phyloP scores from a whole-genome alignment of 1,284 basidiomycete genomes.

The Apiotrichum sp. region DNA sequence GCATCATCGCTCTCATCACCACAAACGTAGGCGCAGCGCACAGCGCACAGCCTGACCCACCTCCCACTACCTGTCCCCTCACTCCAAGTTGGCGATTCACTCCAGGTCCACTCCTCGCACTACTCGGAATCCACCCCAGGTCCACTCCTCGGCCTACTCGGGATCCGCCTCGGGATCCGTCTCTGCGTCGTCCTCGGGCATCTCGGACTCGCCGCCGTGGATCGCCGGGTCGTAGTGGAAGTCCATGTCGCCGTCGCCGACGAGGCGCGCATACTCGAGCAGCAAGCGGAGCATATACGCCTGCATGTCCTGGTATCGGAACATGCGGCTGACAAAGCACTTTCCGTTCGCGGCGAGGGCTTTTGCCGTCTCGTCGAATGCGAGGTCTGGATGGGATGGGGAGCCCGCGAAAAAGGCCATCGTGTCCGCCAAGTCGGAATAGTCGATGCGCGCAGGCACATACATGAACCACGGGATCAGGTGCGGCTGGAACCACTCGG shows the following conservation, averaged over 20 bases:
- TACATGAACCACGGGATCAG: constrained; percentile 48
- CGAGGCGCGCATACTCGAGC: constrained; percentile 40
- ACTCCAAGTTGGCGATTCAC: no score
- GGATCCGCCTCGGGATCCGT: no score
- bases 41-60: no score
- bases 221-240: constrained; percentile 6
- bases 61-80: no score
- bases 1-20: no score
- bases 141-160: no score
- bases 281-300: constrained; percentile 46
- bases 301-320: constrained; percentile 42
- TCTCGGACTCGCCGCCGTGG: constrained; percentile 9
- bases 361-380: constrained; percentile 45
- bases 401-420: constrained; percentile 45
- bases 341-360: constrained; percentile 44
- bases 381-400: constrained; percentile 34
- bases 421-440: constrained; percentile 42
- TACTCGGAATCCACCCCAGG: no score
- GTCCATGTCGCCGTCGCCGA: constrained; percentile 10
- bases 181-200: neutral
- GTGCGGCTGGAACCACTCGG: constrained; percentile 45
- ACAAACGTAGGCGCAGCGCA: no score
- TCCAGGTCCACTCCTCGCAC: no score
- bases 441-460: constrained; percentile 44
- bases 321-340: constrained; percentile 45